Evolutionary conservation across 2,329 filamentous ascomycete species (phyloP).

Genomic region (Hymenoscyphus salicellus): DNA sequence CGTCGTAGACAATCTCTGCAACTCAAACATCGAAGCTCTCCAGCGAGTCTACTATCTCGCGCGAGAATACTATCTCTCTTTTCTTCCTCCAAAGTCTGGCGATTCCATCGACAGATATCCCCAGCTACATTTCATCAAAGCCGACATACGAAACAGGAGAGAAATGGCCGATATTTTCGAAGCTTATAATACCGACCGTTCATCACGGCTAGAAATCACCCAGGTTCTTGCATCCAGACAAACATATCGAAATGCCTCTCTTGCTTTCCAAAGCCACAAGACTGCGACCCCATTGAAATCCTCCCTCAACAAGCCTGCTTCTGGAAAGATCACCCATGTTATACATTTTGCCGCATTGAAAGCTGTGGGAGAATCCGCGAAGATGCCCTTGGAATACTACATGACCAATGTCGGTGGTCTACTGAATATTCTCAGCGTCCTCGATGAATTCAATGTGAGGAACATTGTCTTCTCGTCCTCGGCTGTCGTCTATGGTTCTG

Average conservation of each 20-base stretch:
- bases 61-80: neutral
- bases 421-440: slow-evolving; percentile 53
- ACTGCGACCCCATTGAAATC: slow-evolving; percentile 22
- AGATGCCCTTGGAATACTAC: slow-evolving; percentile 59
- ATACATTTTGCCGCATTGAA: slow-evolving; percentile 68
- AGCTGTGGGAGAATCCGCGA: slow-evolving; percentile 61
- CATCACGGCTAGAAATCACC: neutral
- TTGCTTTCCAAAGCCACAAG: slow-evolving; percentile 10
- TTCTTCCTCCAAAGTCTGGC: neutral
- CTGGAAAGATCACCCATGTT: slow-evolving; percentile 53
- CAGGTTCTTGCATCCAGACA: neutral
- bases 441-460: slow-evolving; percentile 58
- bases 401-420: slow-evolving; percentile 63
- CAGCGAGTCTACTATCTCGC: slow-evolving; percentile 20
- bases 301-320: slow-evolving; percentile 28
- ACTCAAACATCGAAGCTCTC: slow-evolving; percentile 32
- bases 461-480: slow-evolving; percentile 66
- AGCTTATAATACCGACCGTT: slow-evolving; percentile 31
- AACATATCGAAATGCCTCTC: neutral
- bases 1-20: slow-evolving; percentile 38
- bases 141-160: neutral
- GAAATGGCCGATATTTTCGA: slow-evolving; percentile 26
- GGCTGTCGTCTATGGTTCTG: slow-evolving; percentile 60
- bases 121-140: neutral
- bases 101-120: neutral